Conservation (phyloP, 768 basidiomycete species). For the Tubosaeta sp. region DNA sequence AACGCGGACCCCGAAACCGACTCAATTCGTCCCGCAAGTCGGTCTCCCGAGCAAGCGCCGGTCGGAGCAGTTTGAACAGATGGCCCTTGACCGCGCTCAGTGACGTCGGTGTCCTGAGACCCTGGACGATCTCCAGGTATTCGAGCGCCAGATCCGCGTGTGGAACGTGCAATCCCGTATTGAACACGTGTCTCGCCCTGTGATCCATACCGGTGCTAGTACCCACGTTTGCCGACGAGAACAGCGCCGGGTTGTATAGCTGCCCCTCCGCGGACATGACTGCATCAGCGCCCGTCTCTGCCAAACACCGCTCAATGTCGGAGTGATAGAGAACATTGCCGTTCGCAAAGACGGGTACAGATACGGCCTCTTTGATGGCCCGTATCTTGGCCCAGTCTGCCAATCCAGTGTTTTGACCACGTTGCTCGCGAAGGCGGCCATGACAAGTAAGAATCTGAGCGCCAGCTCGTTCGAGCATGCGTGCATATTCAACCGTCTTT, state of each 20-base stretch:
- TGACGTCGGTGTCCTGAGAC: constrained; percentile 58
- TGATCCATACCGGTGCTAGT: neutral
- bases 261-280: constrained; percentile 96
- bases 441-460: constrained; percentile 95
- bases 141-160: constrained; percentile 72
- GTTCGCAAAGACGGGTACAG: constrained; percentile 93
- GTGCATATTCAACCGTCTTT: constrained; percentile 89
- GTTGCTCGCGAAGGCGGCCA: constrained; percentile 86
- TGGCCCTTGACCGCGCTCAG: constrained; percentile 85
- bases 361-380: constrained; percentile 86
- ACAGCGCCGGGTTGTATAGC: constrained; percentile 88
- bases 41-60: constrained; percentile 58
- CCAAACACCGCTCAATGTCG: constrained; percentile 78
- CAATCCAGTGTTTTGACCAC: constrained; percentile 80
- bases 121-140: constrained; percentile 76
- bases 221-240: constrained; percentile 36
- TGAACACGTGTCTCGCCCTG: constrained; percentile 20
- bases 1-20: constrained; percentile 32
- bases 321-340: constrained; percentile 87
- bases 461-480: constrained; percentile 93
- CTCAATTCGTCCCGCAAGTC: constrained; percentile 77
- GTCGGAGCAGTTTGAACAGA: constrained; percentile 87
- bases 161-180: constrained; percentile 46
- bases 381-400: constrained; percentile 89
- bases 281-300: constrained; percentile 82